These are phyloP conservation scores for Sporothrix brasiliensis DNA, from an alignment of 2,329 filamentous ascomycete genomes.

Conservation along the genomic window DNA sequence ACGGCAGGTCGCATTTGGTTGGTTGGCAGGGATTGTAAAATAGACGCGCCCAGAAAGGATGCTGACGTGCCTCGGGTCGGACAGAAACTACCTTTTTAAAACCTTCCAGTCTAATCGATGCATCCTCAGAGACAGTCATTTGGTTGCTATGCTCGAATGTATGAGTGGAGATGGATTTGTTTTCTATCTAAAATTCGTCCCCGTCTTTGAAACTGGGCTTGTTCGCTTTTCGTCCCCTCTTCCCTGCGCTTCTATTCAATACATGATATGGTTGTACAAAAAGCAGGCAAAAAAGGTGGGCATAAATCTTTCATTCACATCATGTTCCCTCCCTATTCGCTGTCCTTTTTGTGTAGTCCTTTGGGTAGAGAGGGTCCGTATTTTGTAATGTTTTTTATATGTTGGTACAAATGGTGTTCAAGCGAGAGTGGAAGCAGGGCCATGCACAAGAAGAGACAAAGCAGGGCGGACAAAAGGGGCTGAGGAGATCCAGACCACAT, in stretches of 20 bases:
- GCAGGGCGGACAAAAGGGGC: no score
- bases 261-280: conserved; percentile 20
- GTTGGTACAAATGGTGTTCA: conserved; percentile 19
- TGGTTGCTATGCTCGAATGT: not conserved
- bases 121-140: not conserved
- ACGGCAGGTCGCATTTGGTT: conserved; percentile 10
- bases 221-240: not conserved
- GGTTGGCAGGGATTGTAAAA: conserved; percentile 6
- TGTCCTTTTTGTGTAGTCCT: not conserved
- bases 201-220: not conserved
- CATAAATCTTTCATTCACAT: conserved; percentile 17
- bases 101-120: not conserved
- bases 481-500: not conserved
- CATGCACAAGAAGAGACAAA: not conserved
- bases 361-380: conserved; percentile 14
- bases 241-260: not conserved
- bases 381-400: conserved; percentile 14
- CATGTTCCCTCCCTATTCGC: conserved; percentile 22
- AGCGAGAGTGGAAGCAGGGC: not conserved
- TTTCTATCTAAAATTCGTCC: conserved; percentile 22
- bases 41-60: not conserved
- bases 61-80: not conserved
- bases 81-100: not conserved
- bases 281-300: conserved; percentile 10
- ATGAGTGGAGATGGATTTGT: conserved; percentile 23